Evolutionary conservation across 805 yeast genomes (phyloP), one percentile per base, ranked within the genome.

Genomic region (Metschnikowia sp.): DNA sequence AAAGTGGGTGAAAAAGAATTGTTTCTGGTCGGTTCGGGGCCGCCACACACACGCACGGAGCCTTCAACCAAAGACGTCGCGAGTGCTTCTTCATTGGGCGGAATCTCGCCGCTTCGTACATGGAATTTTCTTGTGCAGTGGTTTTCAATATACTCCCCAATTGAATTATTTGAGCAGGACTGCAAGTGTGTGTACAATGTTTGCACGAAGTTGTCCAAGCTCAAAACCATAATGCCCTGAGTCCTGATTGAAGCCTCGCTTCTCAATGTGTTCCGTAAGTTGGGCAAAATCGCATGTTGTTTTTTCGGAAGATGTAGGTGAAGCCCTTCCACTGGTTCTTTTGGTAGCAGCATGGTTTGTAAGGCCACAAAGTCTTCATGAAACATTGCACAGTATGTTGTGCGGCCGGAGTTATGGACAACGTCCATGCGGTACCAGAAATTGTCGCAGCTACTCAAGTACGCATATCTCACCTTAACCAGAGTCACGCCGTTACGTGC

Each of bases 301-400:
- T 40, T 45, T n/a, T 18, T 13, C 10, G 49, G 49, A 28, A 45
- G 44, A 7, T 18, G 19, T 22, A 22, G 26, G 26, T 7, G 26
- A 22, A 7, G 26, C 7, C 26, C 26, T 5, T 22, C 26, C 26
- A 22, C 7, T 8, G 26, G 34, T 26, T 10, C 13, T 8, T 9
- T 10, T 8, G 40, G 8, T 11, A 30, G 37, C 10, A 44, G 31
- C 29, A 33, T 26, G 9, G 55, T 33, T 47, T 70, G 74, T 36
- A 72, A 55, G 30, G 64, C 52, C 53, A 68, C 69, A 40, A 72
- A 69, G 36, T 71, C 73, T 44, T 68, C 68, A 51, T 71, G 70
- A 34, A 55, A 51, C 48, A 69, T 70, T 31, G 64, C 64, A 19
- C 69, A 40, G 43, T 54, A 61, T 4, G 64, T 18, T 2, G 37